These are phyloP conservation scores for Globisporangium nodosum DNA, from an alignment of 352 stramenopile species.

Conservation along the genomic window DNA sequence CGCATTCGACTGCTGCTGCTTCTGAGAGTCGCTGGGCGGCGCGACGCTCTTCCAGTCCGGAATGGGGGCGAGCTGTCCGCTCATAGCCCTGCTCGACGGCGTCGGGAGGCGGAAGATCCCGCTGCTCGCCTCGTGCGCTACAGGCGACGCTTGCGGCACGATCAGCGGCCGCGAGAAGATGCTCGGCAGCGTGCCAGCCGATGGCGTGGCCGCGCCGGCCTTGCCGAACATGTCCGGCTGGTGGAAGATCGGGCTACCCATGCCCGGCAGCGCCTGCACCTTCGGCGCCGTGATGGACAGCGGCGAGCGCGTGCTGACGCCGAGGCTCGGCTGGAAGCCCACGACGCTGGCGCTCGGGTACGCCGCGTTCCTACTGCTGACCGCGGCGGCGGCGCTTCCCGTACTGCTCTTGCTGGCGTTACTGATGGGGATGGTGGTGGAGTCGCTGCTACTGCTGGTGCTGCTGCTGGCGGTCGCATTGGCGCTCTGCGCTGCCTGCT, in stretches of 20 bases:
- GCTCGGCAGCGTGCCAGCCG: constrained; percentile 33
- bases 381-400: neutral
- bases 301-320: constrained; percentile 18
- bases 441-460: neutral
- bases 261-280: constrained; percentile 12
- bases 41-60: constrained; percentile 14
- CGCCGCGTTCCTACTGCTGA: constrained; percentile 7
- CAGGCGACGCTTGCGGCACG: constrained; percentile 28
- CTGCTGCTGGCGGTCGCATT: neutral
- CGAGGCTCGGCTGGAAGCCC: constrained; percentile 9
- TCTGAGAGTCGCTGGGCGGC: neutral
- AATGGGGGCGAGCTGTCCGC: neutral
- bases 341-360: constrained; percentile 9
- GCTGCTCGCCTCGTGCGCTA: neutral
- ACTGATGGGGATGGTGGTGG: neutral
- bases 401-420: neutral
- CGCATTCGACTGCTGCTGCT: neutral
- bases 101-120: constrained; percentile 9
- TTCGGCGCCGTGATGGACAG: constrained; percentile 44
- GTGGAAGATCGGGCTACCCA: constrained; percentile 30
- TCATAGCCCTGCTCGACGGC: constrained; percentile 4
- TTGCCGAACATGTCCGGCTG: constrained; percentile 28
- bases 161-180: constrained; percentile 41
- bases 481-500: neutral
- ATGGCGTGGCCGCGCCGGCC: constrained; percentile 14